phyloP scores from a whole-genome alignment of 2,329 filamentous ascomycete genomes.

The Neoarthrinium moseri region DNA sequence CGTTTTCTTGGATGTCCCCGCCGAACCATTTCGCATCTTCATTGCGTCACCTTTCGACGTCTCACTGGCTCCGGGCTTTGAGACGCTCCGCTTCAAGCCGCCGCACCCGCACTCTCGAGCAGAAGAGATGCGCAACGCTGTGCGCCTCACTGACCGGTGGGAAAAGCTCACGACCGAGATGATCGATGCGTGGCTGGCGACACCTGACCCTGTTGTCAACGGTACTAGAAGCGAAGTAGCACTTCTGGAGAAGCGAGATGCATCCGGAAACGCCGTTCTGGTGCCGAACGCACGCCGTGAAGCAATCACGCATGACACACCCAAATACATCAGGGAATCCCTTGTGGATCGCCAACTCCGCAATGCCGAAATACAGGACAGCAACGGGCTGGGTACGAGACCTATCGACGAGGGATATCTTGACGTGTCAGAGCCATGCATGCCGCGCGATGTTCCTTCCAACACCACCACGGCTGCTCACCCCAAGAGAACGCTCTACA shows the following conservation, averaged over 20 bases:
- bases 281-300: constrained; percentile 37
- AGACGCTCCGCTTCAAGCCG: constrained; percentile 37
- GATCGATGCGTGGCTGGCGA: constrained; percentile 43
- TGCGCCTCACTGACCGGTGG: constrained; percentile 49
- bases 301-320: constrained; percentile 40
- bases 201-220: constrained; percentile 17
- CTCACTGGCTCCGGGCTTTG: constrained; percentile 54
- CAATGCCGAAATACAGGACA: constrained; percentile 38
- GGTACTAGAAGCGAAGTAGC: constrained; percentile 14
- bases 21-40: constrained; percentile 45
- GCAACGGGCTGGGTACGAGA: constrained; percentile 39
- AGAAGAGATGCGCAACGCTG: constrained; percentile 55
- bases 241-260: constrained; percentile 12
- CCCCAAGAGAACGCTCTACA: constrained; percentile 13
- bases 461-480: background rate
- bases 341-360: constrained; percentile 50
- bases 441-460: constrained; percentile 18
- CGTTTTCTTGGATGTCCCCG: constrained; percentile 6
- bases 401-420: constrained; percentile 33
- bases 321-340: constrained; percentile 38
- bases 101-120: constrained; percentile 44
- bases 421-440: constrained; percentile 43
- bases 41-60: constrained; percentile 53
- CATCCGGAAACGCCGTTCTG: constrained; percentile 20
- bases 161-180: constrained; percentile 41